Evolutionary conservation across 805 yeast genomes (phyloP).

Genomic region (Candida palmyrensis): DNA sequence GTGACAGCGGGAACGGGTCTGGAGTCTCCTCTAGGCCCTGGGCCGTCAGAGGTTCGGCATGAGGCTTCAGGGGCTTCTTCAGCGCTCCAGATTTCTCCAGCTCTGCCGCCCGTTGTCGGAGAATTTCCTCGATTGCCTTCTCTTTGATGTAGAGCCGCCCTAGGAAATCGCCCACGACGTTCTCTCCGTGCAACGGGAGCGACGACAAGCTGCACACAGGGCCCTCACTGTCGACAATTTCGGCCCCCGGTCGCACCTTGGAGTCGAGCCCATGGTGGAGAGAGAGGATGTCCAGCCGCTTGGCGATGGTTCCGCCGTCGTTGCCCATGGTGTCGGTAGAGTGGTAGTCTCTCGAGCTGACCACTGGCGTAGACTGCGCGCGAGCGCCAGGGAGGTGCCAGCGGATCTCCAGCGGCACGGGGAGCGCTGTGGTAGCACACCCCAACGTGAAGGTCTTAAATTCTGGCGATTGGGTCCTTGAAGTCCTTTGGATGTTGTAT

Average conservation of each 20-base stretch:
- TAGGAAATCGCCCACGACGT: conserved; percentile 58
- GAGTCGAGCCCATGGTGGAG: conserved; percentile 15
- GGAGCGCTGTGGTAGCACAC: no score
- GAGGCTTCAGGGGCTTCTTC: no score
- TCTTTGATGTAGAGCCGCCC: conserved; percentile 68
- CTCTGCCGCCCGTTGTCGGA: no score
- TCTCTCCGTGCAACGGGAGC: conserved; percentile 29
- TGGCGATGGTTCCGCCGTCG: conserved; percentile 73
- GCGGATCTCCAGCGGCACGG: no score
- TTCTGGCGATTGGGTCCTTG: no score
- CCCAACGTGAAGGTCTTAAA: no score
- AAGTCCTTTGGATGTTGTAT: no score
- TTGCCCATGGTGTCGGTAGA: conserved; percentile 26
- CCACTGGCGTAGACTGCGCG: no score
- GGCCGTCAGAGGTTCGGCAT: no score
- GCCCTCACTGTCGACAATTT: conserved; percentile 14
- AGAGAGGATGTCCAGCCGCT: conserved; percentile 45
- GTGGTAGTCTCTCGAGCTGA: no score
- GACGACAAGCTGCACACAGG: conserved; percentile 43
- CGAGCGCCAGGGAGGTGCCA: no score
- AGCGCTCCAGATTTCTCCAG: conserved; percentile 11
- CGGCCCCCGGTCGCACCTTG: conserved; percentile 11
- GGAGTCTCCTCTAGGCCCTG: conserved; percentile 25
- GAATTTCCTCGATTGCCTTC: conserved; percentile 50
- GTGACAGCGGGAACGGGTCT: background rate